Evolutionary conservation across 768 basidiomycete genomes (phyloP), one percentile per base, ranked within the genome.

Genomic region (Kwoniella dejecticola): DNA sequence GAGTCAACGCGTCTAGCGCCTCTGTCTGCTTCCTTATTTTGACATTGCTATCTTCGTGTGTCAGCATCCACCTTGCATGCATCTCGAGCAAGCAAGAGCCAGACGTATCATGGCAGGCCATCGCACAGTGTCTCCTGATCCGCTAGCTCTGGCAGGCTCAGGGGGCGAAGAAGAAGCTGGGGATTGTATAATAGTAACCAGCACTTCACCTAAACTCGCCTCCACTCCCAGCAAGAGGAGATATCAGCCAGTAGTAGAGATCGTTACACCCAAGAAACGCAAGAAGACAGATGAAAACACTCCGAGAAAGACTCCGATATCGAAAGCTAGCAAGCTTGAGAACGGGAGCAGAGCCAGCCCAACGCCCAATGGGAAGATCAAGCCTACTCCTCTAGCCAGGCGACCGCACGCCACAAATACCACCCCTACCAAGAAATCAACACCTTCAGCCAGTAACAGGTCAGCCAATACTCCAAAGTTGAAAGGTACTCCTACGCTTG

Each of bases 141-240:
- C 60, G 17, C 52, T 62, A 10, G 52, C 60, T 4, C 24, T 52
- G 21, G 53, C 44, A 10, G 44, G 52, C 12, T 8, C 21, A 13
- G 13, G 11, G 6, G 40, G 55, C 26, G 30, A 55, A 23, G 33
- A 46, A 40, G 52, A 53, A 15, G 29, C 55, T n/a, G 52, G 17
- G 19, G 60, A 62, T 15, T 62, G 60, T 42, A 55, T 62, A 30
- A 33, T 62, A 29, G 60, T 62, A 33, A 29, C 44, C 6, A n/a
- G 21, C 12, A 54, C 36, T 8, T 62, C 60, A 26, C 42, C 52
- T 15, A 53, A 62, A 44, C 26, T 54, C 21, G 33, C 42, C 29
- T 46, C 52, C 29, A 54, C 52, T 8, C 44, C 60, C 19, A 44
- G 44, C 5, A 62, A 55, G 21, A 62, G 49, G 17, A 55, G 44